These are phyloP conservation scores for Leccinum rimulosum DNA, from an alignment of 768 basidiomycete genomes.

Conservation along the genomic window DNA sequence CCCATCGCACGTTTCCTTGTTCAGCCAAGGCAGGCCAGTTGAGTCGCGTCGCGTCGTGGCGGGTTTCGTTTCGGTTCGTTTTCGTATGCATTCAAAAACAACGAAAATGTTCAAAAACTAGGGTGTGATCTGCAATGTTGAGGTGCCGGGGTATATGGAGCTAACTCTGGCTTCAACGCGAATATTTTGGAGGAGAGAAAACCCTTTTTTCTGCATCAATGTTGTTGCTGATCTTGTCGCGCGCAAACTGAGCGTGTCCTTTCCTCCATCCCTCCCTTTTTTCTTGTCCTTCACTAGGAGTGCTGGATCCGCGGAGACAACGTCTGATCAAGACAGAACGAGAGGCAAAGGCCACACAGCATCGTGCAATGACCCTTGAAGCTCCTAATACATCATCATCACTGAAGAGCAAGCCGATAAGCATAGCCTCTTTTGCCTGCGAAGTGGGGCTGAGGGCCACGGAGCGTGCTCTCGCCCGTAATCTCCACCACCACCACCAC, in stretches of 20 bases:
- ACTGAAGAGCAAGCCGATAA: background rate
- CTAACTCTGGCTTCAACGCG: background rate
- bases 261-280: background rate
- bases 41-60: background rate
- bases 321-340: background rate
- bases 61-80: background rate
- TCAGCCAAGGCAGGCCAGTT: conserved; percentile 25
- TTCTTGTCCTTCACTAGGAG: background rate
- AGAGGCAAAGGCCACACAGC: background rate
- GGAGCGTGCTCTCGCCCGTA: background rate
- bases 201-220: background rate
- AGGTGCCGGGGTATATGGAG: background rate
- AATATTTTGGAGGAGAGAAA: background rate
- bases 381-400: background rate
- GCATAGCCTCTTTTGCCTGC: background rate
- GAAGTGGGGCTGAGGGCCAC: background rate
- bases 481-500: background rate
- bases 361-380: background rate
- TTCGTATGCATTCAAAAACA: background rate
- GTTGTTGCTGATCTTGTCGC: background rate
- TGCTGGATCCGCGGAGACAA: background rate
- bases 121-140: background rate
- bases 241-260: background rate
- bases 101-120: background rate
- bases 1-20: background rate